These are phyloP conservation scores for Penicillium italicum DNA, from an alignment of 2,329 filamentous ascomycete species.

Conservation along the genomic window DNA sequence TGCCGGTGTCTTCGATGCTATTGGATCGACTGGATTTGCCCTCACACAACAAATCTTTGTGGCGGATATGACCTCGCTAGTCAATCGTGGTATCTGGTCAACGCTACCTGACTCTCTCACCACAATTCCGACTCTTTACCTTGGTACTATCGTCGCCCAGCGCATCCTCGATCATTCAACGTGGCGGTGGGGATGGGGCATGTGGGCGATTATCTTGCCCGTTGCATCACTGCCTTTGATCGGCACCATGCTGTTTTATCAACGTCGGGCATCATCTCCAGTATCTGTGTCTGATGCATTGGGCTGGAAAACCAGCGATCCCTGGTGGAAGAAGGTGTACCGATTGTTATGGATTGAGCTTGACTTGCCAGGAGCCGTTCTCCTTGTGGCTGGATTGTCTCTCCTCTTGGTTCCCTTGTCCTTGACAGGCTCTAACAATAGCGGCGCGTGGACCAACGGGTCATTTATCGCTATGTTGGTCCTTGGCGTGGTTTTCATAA, in stretches of 20 bases:
- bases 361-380: conserved; percentile 34
- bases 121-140: conserved; percentile 47
- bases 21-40: conserved; percentile 57
- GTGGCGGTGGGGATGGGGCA: conserved; percentile 45
- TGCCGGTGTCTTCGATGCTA: conserved; percentile 55
- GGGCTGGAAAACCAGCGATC: not conserved
- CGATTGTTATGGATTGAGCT: conserved; percentile 26
- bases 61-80: conserved; percentile 58
- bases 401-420: conserved; percentile 39
- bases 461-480: conserved; percentile 40
- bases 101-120: conserved; percentile 59
- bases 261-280: conserved; percentile 21
- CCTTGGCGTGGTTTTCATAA: conserved; percentile 26
- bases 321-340: conserved; percentile 19
- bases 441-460: conserved; percentile 22
- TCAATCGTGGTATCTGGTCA: conserved; percentile 59
- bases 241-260: conserved; percentile 32
- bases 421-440: conserved; percentile 37
- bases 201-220: conserved; percentile 43
- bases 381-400: conserved; percentile 35
- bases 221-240: conserved; percentile 34
- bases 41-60: conserved; percentile 64
- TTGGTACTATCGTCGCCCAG: conserved; percentile 48
- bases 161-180: conserved; percentile 36
- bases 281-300: not conserved